phyloP scores from a whole-genome alignment of 106 monocot species.

The Apostasia ramifera region DNA sequence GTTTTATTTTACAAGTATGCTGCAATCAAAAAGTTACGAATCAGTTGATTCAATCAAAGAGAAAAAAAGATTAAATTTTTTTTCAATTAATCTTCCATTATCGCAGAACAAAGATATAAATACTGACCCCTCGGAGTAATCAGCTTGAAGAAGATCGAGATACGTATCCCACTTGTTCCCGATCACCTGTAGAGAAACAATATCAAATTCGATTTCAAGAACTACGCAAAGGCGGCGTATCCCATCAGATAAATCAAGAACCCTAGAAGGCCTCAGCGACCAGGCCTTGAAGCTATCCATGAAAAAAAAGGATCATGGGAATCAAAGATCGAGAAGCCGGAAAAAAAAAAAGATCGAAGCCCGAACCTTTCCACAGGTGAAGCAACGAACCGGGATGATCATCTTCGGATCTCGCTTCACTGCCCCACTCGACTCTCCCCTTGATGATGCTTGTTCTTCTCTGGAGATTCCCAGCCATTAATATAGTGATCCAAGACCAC shows the following conservation, averaged over 20 bases:
- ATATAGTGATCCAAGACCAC: no score
- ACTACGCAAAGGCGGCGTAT: background rate
- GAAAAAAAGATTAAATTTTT: no score
- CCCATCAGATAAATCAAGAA: background rate
- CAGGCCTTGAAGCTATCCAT: background rate
- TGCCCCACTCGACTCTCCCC: no score
- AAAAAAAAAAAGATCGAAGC: background rate
- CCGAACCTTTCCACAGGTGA: conserved; percentile 64
- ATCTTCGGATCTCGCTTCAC: conserved; percentile 15
- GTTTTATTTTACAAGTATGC: no score
- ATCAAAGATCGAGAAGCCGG: no score
- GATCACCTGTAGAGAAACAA: conserved; percentile 31
- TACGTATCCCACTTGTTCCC: conserved; percentile 64
- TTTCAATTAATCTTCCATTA: no score
- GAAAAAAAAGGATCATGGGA: background rate
- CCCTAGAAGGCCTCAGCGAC: background rate
- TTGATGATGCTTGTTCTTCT: no score
- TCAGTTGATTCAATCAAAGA: no score
- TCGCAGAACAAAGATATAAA: background rate
- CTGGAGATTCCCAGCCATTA: no score
- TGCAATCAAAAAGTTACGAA: no score
- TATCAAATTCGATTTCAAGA: background rate
- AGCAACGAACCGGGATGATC: conserved; percentile 85
- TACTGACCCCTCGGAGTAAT: conserved; percentile 49
- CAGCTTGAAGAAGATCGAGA: conserved; percentile 56